A percentile compares a stretch with the other conserved stretches of the same genome.
phyloP scores from a whole-genome alignment of 768 basidiomycete genomes.

The Leccinum longicurvipes region DNA sequence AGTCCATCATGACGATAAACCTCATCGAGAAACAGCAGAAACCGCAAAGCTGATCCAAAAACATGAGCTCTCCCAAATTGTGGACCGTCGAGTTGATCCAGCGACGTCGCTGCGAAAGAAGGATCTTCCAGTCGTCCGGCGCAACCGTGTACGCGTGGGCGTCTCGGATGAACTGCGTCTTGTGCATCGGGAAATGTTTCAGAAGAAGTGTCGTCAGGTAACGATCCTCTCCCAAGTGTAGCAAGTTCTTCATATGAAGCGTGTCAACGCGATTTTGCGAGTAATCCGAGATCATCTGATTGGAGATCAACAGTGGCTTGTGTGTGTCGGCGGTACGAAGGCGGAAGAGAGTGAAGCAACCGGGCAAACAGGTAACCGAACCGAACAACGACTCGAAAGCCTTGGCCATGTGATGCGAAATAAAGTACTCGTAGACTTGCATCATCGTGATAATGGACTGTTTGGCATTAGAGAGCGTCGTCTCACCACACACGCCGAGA shows the following conservation, averaged over 20 bases:
- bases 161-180: constrained; percentile 94
- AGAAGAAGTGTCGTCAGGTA: constrained; percentile 94
- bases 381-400: constrained; percentile 97
- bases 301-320: constrained; percentile 91
- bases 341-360: constrained; percentile 98
- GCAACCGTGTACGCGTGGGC: constrained; percentile 94
- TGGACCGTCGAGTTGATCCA: constrained; percentile 99
- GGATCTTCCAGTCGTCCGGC: constrained; percentile 91
- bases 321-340: constrained; percentile 92
- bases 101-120: constrained; percentile 94
- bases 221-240: constrained; percentile 98
- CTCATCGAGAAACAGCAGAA: constrained; percentile 99
- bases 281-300: constrained; percentile 87
- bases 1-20: constrained; percentile 95
- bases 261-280: constrained; percentile 97
- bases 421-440: constrained; percentile 99
- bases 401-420: constrained; percentile 98
- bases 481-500: constrained; percentile 95
- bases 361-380: constrained; percentile 96
- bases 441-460: constrained; percentile 97
- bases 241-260: constrained; percentile 96
- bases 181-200: constrained; percentile 92
- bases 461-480: constrained; percentile 87
- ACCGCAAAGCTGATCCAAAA: constrained; percentile 87
- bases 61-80: constrained; percentile 90